Evolutionary conservation across 2,329 filamentous ascomycete species (phyloP), one percentile per base, ranked within the genome.

Genomic region (Torrubiella hemipterigena): DNA sequence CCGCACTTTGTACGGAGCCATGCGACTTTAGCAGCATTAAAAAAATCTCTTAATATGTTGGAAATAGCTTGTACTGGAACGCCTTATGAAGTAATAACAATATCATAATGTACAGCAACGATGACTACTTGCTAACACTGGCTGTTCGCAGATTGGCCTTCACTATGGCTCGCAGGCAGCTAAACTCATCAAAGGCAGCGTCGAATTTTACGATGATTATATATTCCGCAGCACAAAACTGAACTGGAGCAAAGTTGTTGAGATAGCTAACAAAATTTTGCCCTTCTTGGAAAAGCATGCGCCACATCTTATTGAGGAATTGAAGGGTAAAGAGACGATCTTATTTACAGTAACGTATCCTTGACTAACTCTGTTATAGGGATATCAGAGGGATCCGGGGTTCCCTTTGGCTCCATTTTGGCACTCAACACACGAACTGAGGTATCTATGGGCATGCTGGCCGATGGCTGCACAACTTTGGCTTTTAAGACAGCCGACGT

Each of bases 391-490:
- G 27, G 27, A 9, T 16, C 15, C 14, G 17, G 17, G 4, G 15
- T 29, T 18, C 17, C 27, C 7, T 29, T 30, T 6, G 6, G 7
- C 7, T 19, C 22, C 21, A 25, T 34, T 4, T 8, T 34, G 20
- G n/a, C 22, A 13, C 16, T 34, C 8, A 34, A 34, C 21, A 14
- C 27, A 26, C 13, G 21, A n/a, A 24, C 32, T 7, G 32, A 34
- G 17, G 30, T 34, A 27, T 22, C 32, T 13, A 19, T 30, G 21
- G 32, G 27, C 5, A 27, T 34, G 28, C 9, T 34, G 16, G 17
- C 10, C 21, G 32, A 34, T 15, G 32, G 32, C 15, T 34, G 32
- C 27, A 34, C 32, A 10, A 17, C 32, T 2, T 17, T 34, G n/a
- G 32, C 27, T 11, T 30, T 27, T 27, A 34, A 27, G 15, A 26